Percentiles rank a stretch among this genome's conserved stretches.
Conservation (phyloP, 2,329 filamentous ascomycete species). For the Lasiodiplodia gonubiensis region DNA sequence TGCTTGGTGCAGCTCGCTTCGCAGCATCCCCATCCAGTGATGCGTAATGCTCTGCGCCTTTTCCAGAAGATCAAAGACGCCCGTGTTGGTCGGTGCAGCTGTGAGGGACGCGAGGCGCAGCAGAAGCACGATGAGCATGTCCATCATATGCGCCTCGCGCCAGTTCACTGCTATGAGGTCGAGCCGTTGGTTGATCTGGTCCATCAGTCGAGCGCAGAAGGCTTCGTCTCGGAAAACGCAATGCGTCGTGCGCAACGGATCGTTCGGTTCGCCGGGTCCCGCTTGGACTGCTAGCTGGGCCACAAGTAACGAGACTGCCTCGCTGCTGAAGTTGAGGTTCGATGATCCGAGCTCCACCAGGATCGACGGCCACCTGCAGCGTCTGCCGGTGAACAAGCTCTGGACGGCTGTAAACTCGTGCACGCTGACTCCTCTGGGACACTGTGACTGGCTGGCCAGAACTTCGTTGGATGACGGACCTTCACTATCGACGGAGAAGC, state of each 20-base stretch:
- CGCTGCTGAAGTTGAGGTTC: constrained; percentile 65
- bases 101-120: constrained; percentile 57
- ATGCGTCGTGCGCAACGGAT: constrained; percentile 55
- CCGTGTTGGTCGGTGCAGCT: constrained; percentile 46
- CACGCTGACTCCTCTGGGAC: constrained; percentile 53
- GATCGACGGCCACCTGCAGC: constrained; percentile 56
- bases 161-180: constrained; percentile 60
- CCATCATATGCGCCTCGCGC: constrained; percentile 65
- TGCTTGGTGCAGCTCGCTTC: constrained; percentile 51
- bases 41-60: constrained; percentile 52
- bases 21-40: constrained; percentile 59
- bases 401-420: constrained; percentile 63
- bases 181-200: constrained; percentile 56
- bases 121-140: constrained; percentile 59
- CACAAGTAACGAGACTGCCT: constrained; percentile 60
- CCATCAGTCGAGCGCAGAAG: constrained; percentile 58
- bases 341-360: constrained; percentile 58
- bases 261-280: constrained; percentile 40
- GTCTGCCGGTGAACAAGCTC: constrained; percentile 52
- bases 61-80: constrained; percentile 40
- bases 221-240: constrained; percentile 53
- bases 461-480: constrained; percentile 62
- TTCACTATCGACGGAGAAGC: constrained; percentile 38
- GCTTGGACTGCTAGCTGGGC: constrained; percentile 55
- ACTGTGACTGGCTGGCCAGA: constrained; percentile 56